These are phyloP conservation scores for Saccharomycodes ludwigii DNA, from an alignment of 805 yeast genomes.

Conservation along the genomic window DNA sequence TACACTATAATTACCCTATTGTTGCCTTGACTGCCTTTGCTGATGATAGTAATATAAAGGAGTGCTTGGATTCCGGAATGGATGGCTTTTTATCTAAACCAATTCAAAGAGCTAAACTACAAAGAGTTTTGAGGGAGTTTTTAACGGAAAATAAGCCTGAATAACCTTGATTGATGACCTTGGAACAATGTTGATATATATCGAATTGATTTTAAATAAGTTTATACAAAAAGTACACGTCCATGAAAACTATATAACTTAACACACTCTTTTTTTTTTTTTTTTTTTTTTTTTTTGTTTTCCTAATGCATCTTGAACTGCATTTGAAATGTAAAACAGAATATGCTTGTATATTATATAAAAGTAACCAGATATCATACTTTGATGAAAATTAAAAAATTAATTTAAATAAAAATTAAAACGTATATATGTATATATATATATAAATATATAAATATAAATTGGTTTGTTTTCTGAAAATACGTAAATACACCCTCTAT, in stretches of 20 bases:
- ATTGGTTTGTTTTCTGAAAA: background rate
- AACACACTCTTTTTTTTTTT: too few species aligned
- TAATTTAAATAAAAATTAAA: conserved; percentile 1
- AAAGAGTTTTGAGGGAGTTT: conserved; percentile 34
- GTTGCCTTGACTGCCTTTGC: conserved; percentile 95
- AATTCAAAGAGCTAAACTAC: conserved; percentile 55
- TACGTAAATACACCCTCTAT: conserved; percentile 33
- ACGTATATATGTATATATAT: conserved; percentile 2
- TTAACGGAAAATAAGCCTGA: conserved; percentile 7
- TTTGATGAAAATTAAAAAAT: conserved; percentile 1
- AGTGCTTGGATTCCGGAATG: conserved; percentile 86
- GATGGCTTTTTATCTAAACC: conserved; percentile 85
- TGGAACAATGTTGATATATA: too few species aligned
- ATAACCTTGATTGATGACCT: too few species aligned
- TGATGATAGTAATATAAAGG: conserved; percentile 79
- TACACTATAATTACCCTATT: conserved; percentile 58
- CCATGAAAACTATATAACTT: too few species aligned
- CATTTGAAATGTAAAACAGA: too few species aligned
- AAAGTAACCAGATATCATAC: too few species aligned
- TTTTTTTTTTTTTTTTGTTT: too few species aligned
- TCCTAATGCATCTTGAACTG: too few species aligned
- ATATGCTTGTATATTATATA: too few species aligned
- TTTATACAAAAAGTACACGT: too few species aligned
- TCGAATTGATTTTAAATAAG: too few species aligned
- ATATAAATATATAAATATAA: background rate